These are phyloP conservation scores for Lipomyces yamanashiensis DNA, from an alignment of 805 yeast species.

Conservation along the genomic window DNA sequence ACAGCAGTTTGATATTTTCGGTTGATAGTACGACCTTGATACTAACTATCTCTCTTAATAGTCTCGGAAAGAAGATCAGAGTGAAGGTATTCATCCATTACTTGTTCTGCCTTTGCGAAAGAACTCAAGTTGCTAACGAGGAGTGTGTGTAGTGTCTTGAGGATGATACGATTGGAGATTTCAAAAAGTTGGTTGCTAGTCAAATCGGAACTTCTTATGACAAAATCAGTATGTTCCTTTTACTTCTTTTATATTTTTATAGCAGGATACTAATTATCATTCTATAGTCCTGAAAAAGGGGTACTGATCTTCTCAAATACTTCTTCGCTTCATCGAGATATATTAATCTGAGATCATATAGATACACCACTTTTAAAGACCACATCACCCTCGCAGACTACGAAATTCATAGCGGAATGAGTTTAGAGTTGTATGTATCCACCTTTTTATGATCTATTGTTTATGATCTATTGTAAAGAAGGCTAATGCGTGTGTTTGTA, in stretches of 20 bases:
- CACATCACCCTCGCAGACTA: constrained; percentile 93
- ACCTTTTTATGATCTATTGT: neutral
- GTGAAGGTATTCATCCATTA: constrained; percentile 59
- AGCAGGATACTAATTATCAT: neutral
- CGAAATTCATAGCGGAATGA: constrained; percentile 88
- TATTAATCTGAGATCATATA: neutral
- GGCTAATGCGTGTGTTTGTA: neutral
- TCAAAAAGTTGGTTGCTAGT: constrained; percentile 78
- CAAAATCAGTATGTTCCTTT: constrained; percentile 47
- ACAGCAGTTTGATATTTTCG: neutral
- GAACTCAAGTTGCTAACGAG: neutral
- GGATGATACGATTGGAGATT: constrained; percentile 85
- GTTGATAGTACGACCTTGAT: neutral
- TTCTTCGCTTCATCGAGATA: too few species aligned
- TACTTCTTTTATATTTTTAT: neutral
- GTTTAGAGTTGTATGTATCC: constrained; percentile 70
- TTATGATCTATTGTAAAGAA: neutral
- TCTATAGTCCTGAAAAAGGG: constrained; percentile 76
- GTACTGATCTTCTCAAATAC: constrained; percentile 13
- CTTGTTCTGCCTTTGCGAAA: neutral
- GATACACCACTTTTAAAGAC: constrained; percentile 76
- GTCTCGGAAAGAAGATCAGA: constrained; percentile 83
- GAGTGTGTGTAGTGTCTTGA: constrained; percentile 60
- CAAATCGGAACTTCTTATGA: constrained; percentile 80
- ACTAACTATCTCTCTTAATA: constrained; percentile 30